These are phyloP conservation scores for Elsinoe fawcettii DNA, from an alignment of 2,329 filamentous ascomycete genomes.

Conservation along the genomic window DNA sequence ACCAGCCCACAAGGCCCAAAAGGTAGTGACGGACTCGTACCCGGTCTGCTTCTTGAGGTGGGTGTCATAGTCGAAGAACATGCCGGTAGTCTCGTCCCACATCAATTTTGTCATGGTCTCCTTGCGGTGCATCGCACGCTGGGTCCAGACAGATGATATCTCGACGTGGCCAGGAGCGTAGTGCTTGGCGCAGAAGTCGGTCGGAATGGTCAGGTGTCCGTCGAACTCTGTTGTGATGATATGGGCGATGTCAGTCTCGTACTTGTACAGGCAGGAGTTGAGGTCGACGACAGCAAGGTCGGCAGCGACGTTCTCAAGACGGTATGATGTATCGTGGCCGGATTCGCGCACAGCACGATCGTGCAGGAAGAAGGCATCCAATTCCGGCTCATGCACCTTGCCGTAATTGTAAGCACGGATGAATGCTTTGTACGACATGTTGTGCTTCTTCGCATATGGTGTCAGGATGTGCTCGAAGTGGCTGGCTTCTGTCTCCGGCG, in stretches of 20 bases:
- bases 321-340: conserved; percentile 92
- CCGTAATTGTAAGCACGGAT: conserved; percentile 80
- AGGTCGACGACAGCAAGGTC: conserved; percentile 89
- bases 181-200: conserved; percentile 66
- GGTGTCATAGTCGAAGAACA: conserved; percentile 98
- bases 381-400: conserved; percentile 68
- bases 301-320: conserved; percentile 78
- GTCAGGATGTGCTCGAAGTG: conserved; percentile 78
- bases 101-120: conserved; percentile 82
- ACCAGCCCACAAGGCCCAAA: conserved; percentile 97
- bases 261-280: conserved; percentile 93
- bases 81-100: conserved; percentile 85
- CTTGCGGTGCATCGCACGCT: conserved; percentile 76
- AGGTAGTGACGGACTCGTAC: conserved; percentile 88
- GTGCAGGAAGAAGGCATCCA: conserved; percentile 93
- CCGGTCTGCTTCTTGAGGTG: conserved; percentile 68
- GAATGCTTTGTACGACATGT: conserved; percentile 75
- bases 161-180: conserved; percentile 62
- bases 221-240: conserved; percentile 77
- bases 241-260: conserved; percentile 85
- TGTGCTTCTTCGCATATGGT: conserved; percentile 77
- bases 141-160: conserved; percentile 82
- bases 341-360: conserved; percentile 94
- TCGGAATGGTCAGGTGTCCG: conserved; percentile 73
- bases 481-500: conserved; percentile 80